Evolutionary conservation across 805 yeast species (phyloP), one percentile per base, ranked within the genome.

Genomic region (Ogataea zsoltii): DNA sequence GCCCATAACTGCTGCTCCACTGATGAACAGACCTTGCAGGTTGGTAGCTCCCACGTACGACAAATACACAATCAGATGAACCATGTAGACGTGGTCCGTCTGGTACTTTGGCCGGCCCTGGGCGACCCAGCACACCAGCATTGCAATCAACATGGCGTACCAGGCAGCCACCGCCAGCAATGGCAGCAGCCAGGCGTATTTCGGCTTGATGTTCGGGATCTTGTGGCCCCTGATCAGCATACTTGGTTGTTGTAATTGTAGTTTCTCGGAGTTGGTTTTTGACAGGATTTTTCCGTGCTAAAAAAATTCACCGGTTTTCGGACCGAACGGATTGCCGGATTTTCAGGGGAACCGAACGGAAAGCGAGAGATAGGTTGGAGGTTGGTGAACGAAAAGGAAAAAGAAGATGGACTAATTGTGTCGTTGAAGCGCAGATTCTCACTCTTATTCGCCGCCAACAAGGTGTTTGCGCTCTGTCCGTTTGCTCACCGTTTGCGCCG

Each of bases 101-200:
- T 70, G 62, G 60, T 87, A 85, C 11, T 76, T 70, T 0, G 96
- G 96, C 37, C 77, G 77, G 2, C 96, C 97, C 59, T 88, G 88
- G 3, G 71, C 75, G 2, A 85, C 79, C 97, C 97, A 91, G 53
- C 82, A 77, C 2, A 75, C 63, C 52, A 91, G 60, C 77, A 92
- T 69, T 4, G 96, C 88, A 4, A 85, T 82, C 10, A 91, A 76
- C 96, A 89, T 88, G 3, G 87, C 96, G 81, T 90, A 86, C 97
- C 97, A 91, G 13, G 82, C 83, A 2, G 82, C 64, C 42, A 80
- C 67, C 2, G 88, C 77, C 2, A 82, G 57, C 34, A 89, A 65
- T 3, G 97, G 97, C 30, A 90, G 45, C 3, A 64, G 29, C 53
- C 63, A 63, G 2, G 67, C 59, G 45, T 47, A 46, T 29, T 50